Base-by-base conservation (phyloP, 1,284 basidiomycete genomes). In the Dichomitus squalens region DNA sequence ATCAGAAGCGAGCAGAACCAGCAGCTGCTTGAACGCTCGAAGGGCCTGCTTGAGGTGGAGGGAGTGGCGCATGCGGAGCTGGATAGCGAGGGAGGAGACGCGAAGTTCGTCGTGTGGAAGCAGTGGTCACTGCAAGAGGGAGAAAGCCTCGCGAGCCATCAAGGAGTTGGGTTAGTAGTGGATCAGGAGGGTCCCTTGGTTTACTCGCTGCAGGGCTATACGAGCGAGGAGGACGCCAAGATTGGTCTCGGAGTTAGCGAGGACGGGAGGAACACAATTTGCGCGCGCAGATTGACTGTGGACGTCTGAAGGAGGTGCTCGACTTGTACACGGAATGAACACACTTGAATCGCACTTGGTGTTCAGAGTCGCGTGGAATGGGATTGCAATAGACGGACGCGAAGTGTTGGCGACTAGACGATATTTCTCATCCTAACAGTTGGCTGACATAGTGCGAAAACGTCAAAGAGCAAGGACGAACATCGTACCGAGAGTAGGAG, bases 1-100 rank as follows among this genome's bases (percentile, higher is more conserved):
- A 77, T 80, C 34, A 61, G 56, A 11, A 77, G 76, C 60, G 69
- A 73, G 8, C 66, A 64, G 56, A 80, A 81, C 52, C 72, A 79
- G 57, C 70, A 67, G 43, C 63, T 82, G 16, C 56, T 79, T 27
- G 55, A 55, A 49, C 54, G 65, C 27, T 68, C 77, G 18, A 63
- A 61, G 43, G 66, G 70, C 4, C 65, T 73, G 18, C 31, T 78
- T 14, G 66, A 70, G 18, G 68, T 80, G 14, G 64, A 70, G 35
- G 70, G 68, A 31, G 68, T 82, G 49, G 70, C 72, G 25, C 79
- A 81, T 59, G 55, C 80, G 7, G 70, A 68, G 41, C 63, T 81
- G 36, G 71, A 76, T 18, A 46, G 47, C 21, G 36, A 58, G 47
- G 35, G 51, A 20, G 52, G 54, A 9, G 43, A 52, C 2, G 58